A percentile compares a stretch with the other conserved stretches of the same genome.
Conservation (phyloP, 1,284 basidiomycete species). For the Volvariella volvacea region DNA sequence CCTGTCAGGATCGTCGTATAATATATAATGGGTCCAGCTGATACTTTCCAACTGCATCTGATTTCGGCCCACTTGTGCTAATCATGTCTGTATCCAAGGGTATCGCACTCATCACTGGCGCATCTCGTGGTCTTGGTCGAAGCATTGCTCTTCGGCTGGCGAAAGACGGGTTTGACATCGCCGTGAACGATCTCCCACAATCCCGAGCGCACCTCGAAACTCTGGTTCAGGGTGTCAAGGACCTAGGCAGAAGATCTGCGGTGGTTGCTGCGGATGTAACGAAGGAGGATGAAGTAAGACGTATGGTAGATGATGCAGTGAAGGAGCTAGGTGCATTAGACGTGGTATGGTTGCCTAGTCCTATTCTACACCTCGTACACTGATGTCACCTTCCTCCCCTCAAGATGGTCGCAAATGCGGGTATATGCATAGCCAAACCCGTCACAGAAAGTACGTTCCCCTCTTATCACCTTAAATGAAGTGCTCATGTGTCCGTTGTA, state of each 20-base stretch:
- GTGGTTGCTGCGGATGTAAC: conserved; percentile 19
- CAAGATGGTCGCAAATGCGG: conserved; percentile 29
- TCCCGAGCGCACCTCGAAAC: conserved; percentile 8
- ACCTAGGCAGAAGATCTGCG: conserved; percentile 13
- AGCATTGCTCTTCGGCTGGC: conserved; percentile 27
- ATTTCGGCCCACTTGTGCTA: no score
- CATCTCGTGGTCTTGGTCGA: conserved; percentile 28
- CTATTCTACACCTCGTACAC: conserved; percentile 4
- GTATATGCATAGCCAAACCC: conserved; percentile 14
- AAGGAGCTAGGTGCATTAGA: conserved; percentile 20
- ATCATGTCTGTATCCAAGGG: conserved; percentile 7
- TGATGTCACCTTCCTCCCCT: background rate
- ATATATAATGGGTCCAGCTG: no score
- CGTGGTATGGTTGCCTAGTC: conserved; percentile 16
- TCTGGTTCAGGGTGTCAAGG: conserved; percentile 19
- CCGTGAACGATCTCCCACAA: conserved; percentile 23
- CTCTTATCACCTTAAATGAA: background rate
- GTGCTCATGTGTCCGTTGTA: no score
- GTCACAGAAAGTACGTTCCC: conserved; percentile 18
- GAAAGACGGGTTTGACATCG: conserved; percentile 29
- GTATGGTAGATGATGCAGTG: conserved; percentile 16
- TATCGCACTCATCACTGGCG: conserved; percentile 28
- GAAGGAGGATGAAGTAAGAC: conserved; percentile 19
- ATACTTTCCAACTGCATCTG: no score
- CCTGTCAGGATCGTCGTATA: no score